Conservation (phyloP, 768 basidiomycete species). For the Hydnomerulius pinastri region DNA sequence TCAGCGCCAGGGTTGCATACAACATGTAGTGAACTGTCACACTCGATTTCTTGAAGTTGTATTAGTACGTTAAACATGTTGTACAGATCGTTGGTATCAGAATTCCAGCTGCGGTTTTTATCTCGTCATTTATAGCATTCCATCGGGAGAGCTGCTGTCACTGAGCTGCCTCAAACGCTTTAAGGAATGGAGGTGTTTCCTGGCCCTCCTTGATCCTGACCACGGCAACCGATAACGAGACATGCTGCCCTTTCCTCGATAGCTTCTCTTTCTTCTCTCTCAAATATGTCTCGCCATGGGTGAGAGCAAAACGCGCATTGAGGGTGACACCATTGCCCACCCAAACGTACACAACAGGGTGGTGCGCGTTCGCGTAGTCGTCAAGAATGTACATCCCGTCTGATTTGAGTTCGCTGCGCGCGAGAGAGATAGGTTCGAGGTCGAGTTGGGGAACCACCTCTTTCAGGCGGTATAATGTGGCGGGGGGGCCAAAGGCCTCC, state of each 20-base stretch:
- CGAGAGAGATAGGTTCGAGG: constrained; percentile 38
- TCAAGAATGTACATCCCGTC: constrained; percentile 57
- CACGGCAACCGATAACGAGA: constrained; percentile 18
- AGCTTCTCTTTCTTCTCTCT: constrained; percentile 40
- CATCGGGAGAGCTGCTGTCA: too few species aligned
- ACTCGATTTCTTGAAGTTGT: background rate
- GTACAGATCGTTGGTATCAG: background rate
- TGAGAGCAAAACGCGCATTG: constrained; percentile 51
- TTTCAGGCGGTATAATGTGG: constrained; percentile 44
- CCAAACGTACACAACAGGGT: constrained; percentile 59
- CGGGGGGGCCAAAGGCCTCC: constrained; percentile 8
- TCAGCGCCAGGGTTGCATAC: constrained; percentile 71
- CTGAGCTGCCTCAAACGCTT: too few species aligned
- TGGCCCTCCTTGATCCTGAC: constrained; percentile 38
- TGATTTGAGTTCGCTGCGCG: constrained; percentile 41
- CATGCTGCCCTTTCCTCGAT: constrained; percentile 12
- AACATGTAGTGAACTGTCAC: constrained; percentile 38
- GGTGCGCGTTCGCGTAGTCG: constrained; percentile 28
- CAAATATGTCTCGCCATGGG: constrained; percentile 59
- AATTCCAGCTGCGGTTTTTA: too few species aligned
- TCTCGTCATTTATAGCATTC: too few species aligned
- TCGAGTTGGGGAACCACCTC: constrained; percentile 43
- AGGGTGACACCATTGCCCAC: constrained; percentile 51
- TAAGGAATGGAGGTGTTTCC: constrained; percentile 50
- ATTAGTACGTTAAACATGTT: constrained; percentile 2